phyloP scores from a whole-genome alignment of 2,329 filamentous ascomycete genomes.

The Aspergillus caelatus region DNA sequence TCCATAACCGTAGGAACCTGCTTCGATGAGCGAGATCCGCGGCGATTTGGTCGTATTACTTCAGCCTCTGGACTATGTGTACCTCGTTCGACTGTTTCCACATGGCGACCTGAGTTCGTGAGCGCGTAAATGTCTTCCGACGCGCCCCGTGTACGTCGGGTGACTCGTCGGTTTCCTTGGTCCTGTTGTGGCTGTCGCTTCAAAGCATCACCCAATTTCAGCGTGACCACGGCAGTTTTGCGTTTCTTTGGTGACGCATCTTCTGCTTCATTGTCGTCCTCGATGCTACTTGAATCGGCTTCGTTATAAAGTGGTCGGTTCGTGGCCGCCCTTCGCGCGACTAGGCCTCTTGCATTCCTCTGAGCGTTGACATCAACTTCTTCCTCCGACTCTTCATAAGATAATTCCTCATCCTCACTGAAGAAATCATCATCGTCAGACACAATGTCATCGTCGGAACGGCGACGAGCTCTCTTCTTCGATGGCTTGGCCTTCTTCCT shows the following conservation, averaged over 20 bases:
- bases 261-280: conserved; percentile 26
- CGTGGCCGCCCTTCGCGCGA: conserved; percentile 58
- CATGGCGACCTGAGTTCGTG: conserved; percentile 62
- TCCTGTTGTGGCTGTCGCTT: conserved; percentile 30
- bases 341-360: conserved; percentile 60
- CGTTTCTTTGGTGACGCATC: conserved; percentile 21
- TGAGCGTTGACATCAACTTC: conserved; percentile 50
- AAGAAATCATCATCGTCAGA: conserved; percentile 38
- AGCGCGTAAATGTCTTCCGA: conserved; percentile 60
- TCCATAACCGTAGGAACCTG: conserved; percentile 37
- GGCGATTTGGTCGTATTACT: conserved; percentile 19
- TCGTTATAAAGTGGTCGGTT: conserved; percentile 61
- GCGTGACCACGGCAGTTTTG: conserved; percentile 31
- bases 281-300: conserved; percentile 48
- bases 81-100: conserved; percentile 56
- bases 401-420: conserved; percentile 45
- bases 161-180: conserved; percentile 53
- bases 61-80: conserved; percentile 55
- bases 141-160: conserved; percentile 61
- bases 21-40: conserved; percentile 42
- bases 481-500: conserved; percentile 38
- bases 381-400: conserved; percentile 49
- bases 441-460: conserved; percentile 50
- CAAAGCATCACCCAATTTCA: conserved; percentile 34
- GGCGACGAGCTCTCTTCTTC: conserved; percentile 45